Base-by-base conservation (phyloP, 495 filamentous ascomycete species). In the Penicillium canescens region DNA sequence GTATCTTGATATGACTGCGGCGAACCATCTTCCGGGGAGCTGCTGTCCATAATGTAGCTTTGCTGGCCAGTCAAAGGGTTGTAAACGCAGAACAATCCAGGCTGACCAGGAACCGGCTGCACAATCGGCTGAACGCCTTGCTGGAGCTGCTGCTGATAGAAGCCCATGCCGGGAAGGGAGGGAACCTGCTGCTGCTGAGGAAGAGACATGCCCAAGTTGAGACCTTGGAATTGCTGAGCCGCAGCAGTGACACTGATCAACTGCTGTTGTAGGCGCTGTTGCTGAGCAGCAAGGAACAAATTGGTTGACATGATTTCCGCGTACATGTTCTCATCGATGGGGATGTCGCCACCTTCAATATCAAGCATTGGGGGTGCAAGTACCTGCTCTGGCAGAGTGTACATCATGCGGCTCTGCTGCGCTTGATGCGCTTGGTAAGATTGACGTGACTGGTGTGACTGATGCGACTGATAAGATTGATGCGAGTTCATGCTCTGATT, bases 251-350 rank as follows among this genome's bases (percentile, higher is more conserved):
- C 78, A 39, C 70, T 77, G 44, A 81, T 71, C 50, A 82, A 53
- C 59, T 86, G 84, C 63, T 86, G 83, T 68, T 87, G 85, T 45
- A 96, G 78, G 43, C 87, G 86, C 72, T 94, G 89, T 69, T 96
- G 91, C 68, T 95, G 90, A 51, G 93, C 88, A 23, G 90, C 88
- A 34, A 97, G 77, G 56, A 92, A 92, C 44, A 91, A 69, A 60
- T 94, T 92, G 65, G 89, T 91, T 42, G 88, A 86, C 70, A 96
- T 80, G 55, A 96, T 72, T 67, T 94, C 89, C 48, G 89, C 87
- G 56, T 92, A 90, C 34, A 92, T 62, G 43, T 84, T 86, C 50
- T 92, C 91, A 62, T 96, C 92, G 66, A 95, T 86, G 41, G 80
- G 80, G 33, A 81, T 77, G 56, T 88, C 84, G 49, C 83, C 80